Evolutionary conservation across 805 yeast genomes (phyloP), one percentile per base, ranked within the genome.

Genomic region (Wickerhamomyces canadensis): DNA sequence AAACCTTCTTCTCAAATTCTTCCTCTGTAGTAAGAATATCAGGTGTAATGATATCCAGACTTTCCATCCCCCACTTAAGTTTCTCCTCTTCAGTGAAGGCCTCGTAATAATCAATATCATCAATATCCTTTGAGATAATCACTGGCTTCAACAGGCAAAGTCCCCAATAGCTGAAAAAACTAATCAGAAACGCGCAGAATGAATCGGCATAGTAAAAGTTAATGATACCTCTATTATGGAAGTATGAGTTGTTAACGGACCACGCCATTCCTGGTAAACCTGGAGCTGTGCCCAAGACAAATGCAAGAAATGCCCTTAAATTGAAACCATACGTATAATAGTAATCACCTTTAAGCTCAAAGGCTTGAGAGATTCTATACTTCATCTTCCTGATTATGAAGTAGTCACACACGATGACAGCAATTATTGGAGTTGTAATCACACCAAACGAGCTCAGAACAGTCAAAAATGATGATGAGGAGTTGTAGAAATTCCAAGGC

Each of bases 251-350:
- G 35, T 52, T 62, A 31, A 55, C 58, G 48, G 45, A 60, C 65
- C 49, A 62, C 45, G 57, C 63, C 45, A 53, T 60, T 25, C 79
- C 79, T 4, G 79, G 79, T 19, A 74, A 39, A 16, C 74, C 74
- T 14, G 76, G 77, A 10, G 67, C 62, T 51, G 65, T 58, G 23
- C 70, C 68, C 5, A 55, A 43, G 5, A 63, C 36, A 60, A 67
- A 71, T 9, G 69, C 59, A 6, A 58, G 31, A 16, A 63, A 39
- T 5, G 72, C 65, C 41, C 70, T 58, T 57, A 62, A 64, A 49
- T 74, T 70, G 45, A 66, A 33, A 7, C 78, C 79, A 26, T 49
- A 41, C 13, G 48, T 51, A 43, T 60, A 61, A 47, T 58, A 65
- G 43, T 61, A 70, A 5, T 52, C 49, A 4, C 58, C 51, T 19